phyloP scores from a whole-genome alignment of 2,329 filamentous ascomycete species.

The Xylaria sp. region DNA sequence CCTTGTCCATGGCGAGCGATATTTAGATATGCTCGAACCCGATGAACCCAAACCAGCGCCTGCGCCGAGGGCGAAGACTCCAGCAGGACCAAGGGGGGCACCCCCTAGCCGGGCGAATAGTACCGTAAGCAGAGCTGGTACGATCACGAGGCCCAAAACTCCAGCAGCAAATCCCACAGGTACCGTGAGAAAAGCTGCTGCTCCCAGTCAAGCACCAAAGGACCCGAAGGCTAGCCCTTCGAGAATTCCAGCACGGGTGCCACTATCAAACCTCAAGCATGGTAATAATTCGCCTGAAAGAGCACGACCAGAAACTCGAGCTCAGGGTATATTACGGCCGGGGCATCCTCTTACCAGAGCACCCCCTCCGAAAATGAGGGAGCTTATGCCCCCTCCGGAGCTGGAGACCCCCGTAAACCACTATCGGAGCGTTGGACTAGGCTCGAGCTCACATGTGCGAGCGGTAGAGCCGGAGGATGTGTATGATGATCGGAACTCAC shows the following conservation, averaged over 20 bases:
- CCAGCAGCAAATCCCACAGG: slow-evolving; percentile 58
- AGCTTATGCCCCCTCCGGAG: slow-evolving; percentile 68
- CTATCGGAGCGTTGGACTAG: slow-evolving; percentile 61
- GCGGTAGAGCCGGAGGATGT: slow-evolving; percentile 81
- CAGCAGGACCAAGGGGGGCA: slow-evolving; percentile 63
- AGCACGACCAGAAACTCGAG: slow-evolving; percentile 58
- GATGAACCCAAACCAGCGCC: slow-evolving; percentile 68
- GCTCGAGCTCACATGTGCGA: slow-evolving; percentile 66
- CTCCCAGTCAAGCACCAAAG: slow-evolving; percentile 46
- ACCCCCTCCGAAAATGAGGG: slow-evolving; percentile 92
- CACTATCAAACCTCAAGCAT: slow-evolving; percentile 75
- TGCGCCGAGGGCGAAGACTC: slow-evolving; percentile 79
- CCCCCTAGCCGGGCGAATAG: slow-evolving; percentile 54
- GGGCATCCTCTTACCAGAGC: slow-evolving; percentile 69
- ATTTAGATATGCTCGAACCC: slow-evolving; percentile 84
- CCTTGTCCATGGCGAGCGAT: slow-evolving; percentile 90
- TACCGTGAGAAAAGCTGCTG: slow-evolving; percentile 50
- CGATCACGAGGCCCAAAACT: slow-evolving; percentile 63
- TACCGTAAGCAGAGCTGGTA: slow-evolving; percentile 50
- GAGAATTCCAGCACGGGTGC: slow-evolving; percentile 76
- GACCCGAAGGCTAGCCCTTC: slow-evolving; percentile 66
- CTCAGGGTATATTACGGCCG: slow-evolving; percentile 60
- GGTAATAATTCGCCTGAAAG: slow-evolving; percentile 87
- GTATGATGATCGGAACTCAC: slow-evolving; percentile 75
- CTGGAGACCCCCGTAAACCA: slow-evolving; percentile 62